Percentiles rank a stretch among this genome's conserved stretches.
phyloP scores from a whole-genome alignment of 2,329 filamentous ascomycete genomes.

The Clarireedia homoeocarpa region DNA sequence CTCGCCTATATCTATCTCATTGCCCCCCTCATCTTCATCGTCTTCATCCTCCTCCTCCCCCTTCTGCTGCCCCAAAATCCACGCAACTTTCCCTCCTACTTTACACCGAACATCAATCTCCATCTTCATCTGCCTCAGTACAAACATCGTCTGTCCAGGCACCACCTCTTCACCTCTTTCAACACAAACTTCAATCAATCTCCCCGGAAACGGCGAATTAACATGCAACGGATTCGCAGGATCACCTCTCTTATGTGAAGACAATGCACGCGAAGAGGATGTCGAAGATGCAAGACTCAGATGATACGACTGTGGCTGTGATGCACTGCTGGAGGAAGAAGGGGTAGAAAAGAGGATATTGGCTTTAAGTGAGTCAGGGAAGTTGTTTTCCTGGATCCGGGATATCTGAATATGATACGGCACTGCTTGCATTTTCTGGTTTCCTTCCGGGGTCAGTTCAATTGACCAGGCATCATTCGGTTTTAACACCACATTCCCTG shows the following conservation, averaged over 20 bases:
- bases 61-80: background rate
- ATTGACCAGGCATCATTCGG: background rate
- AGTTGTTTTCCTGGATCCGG: background rate
- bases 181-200: background rate
- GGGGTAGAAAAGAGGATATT: background rate
- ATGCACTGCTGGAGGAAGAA: background rate
- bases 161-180: background rate
- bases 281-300: background rate
- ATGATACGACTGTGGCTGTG: background rate
- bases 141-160: background rate
- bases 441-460: background rate
- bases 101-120: background rate
- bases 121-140: conserved; percentile 2
- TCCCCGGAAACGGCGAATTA: background rate
- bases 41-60: background rate
- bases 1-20: background rate
- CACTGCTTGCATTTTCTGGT: background rate
- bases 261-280: background rate
- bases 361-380: background rate
- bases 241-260: background rate
- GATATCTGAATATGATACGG: background rate
- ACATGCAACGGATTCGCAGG: background rate
- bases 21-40: background rate
- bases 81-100: background rate
- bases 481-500: background rate